Evolutionary conservation across 2,329 filamentous ascomycete genomes (phyloP).

Genomic region (Penicillium hordei): DNA sequence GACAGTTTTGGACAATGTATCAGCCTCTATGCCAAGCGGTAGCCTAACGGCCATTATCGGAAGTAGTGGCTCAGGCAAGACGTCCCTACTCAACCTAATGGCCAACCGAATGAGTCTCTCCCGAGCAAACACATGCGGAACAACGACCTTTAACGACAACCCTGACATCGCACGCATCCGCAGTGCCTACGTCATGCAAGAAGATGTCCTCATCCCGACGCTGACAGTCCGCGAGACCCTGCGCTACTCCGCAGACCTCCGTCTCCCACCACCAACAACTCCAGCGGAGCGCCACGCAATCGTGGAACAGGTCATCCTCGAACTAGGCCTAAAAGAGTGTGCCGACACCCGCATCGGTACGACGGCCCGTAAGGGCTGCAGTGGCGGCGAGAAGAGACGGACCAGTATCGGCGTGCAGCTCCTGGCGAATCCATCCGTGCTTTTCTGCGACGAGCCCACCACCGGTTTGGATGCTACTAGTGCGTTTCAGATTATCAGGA

Average conservation of each 20-base stretch:
- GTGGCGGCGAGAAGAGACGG: conserved; percentile 74
- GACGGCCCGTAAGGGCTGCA: conserved; percentile 70
- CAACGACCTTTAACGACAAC: conserved; percentile 61
- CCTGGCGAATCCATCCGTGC: conserved; percentile 72
- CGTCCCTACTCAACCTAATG: conserved; percentile 68
- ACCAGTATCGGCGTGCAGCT: conserved; percentile 77
- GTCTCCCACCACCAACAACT: conserved; percentile 63
- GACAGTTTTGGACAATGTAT: conserved; percentile 61
- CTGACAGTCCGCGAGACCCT: conserved; percentile 75
- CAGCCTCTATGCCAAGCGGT: conserved; percentile 63
- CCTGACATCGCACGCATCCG: conserved; percentile 48
- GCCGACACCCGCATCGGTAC: conserved; percentile 73
- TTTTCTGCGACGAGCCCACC: conserved; percentile 78
- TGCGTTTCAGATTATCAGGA: conserved; percentile 70
- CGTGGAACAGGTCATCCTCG: conserved; percentile 74
- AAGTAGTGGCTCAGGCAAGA: conserved; percentile 72
- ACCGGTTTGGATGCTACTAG: conserved; percentile 72
- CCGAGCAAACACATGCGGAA: conserved; percentile 53
- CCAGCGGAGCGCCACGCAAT: conserved; percentile 59
- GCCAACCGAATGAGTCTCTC: conserved; percentile 65
- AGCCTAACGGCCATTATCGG: conserved; percentile 74
- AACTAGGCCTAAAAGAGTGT: conserved; percentile 74
- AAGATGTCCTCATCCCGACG: conserved; percentile 71
- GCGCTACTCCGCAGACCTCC: conserved; percentile 69
- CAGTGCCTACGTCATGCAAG: conserved; percentile 65